A percentile compares a stretch with the other conserved stretches of the same genome.
Evolutionary conservation across 2,329 filamentous ascomycete species (phyloP).

Genomic region (Rhynchosporium graminicola): DNA sequence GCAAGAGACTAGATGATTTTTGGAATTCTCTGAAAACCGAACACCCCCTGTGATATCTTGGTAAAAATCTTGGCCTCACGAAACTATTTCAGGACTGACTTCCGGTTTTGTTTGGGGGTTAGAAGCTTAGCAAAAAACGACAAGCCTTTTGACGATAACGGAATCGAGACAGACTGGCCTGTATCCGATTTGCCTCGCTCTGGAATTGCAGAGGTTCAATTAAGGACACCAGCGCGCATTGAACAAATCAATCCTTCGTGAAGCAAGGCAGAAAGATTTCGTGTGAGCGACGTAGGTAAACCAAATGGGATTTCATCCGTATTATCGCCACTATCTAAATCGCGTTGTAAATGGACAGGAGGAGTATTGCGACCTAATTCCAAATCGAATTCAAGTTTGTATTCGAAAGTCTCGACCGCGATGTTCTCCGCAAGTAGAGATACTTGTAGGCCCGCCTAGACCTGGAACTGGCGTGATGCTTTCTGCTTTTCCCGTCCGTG

Average conservation of each 20-base stretch:
- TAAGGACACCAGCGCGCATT: too few species aligned
- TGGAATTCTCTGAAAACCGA: not conserved
- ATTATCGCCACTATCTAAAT: too few species aligned
- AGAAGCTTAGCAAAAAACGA: slow-evolving; percentile 18
- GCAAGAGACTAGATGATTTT: too few species aligned
- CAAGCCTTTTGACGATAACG: slow-evolving; percentile 12
- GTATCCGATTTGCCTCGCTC: not conserved
- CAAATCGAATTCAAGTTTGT: too few species aligned
- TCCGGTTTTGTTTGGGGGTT: not conserved
- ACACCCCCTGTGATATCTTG: not conserved
- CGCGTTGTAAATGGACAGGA: too few species aligned
- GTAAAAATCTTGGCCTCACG: not conserved
- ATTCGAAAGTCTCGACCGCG: not conserved
- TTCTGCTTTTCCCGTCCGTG: slow-evolving; percentile 7
- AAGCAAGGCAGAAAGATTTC: not conserved
- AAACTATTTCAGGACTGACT: slow-evolving; percentile 4
- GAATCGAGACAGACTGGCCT: not conserved
- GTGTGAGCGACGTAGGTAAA: too few species aligned
- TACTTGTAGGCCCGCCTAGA: not conserved
- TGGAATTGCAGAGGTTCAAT: slow-evolving; percentile 1
- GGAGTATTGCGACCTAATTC: too few species aligned
- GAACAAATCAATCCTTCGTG: not conserved
- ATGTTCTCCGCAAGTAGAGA: not conserved
- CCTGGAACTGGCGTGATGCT: not conserved
- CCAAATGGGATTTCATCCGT: too few species aligned